A percentile compares a stretch with the other conserved stretches of the same genome.
Conservation (phyloP, 2,329 filamentous ascomycete genomes). For the Fusarium dimerum region DNA sequence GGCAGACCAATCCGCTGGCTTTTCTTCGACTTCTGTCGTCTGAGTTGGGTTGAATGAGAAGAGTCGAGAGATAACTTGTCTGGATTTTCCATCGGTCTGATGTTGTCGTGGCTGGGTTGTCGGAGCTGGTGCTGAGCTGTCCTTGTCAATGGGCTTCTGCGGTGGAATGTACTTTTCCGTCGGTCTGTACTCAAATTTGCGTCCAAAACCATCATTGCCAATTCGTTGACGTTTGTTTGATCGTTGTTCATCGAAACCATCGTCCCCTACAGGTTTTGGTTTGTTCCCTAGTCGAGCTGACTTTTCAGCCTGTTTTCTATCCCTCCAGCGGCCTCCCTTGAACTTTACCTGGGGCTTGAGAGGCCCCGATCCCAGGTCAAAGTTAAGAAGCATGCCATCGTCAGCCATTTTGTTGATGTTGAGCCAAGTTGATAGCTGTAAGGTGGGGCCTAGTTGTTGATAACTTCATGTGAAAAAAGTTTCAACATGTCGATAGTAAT, state of each 20-base stretch:
- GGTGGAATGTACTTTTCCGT: slow-evolving; percentile 9
- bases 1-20: slow-evolving; percentile 51
- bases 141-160: slow-evolving; percentile 13
- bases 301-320: slow-evolving; percentile 69
- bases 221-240: slow-evolving; percentile 49
- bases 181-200: slow-evolving; percentile 19
- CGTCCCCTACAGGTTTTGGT: slow-evolving; percentile 22
- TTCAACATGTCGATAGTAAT: slow-evolving; percentile 4
- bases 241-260: slow-evolving; percentile 33
- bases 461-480: slow-evolving; percentile 16
- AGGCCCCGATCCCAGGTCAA: slow-evolving; percentile 71
- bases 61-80: slow-evolving; percentile 81
- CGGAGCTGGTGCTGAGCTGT: slow-evolving; percentile 14
- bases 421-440: slow-evolving; percentile 16
- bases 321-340: slow-evolving; percentile 92
- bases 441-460: slow-evolving; percentile 21
- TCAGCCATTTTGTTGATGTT: slow-evolving; percentile 69
- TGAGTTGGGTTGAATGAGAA: slow-evolving; percentile 87
- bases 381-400: slow-evolving; percentile 93
- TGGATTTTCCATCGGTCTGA: slow-evolving; percentile 26
- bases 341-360: slow-evolving; percentile 65
- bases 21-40: slow-evolving; percentile 60
- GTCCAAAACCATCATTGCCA: slow-evolving; percentile 15
- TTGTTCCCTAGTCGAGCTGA: slow-evolving; percentile 31
- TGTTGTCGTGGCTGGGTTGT: slow-evolving; percentile 22